phyloP scores from a whole-genome alignment of 257 asterid species.

The Prunella vulgaris region DNA sequence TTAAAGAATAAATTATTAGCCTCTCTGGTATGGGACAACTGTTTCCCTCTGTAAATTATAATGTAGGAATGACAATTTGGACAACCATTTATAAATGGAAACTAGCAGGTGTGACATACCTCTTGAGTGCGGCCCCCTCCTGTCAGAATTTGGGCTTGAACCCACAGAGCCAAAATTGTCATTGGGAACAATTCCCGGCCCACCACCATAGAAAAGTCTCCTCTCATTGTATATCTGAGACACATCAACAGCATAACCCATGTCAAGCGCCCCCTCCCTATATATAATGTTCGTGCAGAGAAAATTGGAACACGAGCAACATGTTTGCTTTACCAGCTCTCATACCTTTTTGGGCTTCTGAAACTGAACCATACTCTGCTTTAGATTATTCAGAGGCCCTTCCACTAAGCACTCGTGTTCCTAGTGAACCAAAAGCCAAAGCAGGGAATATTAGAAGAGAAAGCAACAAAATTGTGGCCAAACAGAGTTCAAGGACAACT shows the following conservation, averaged over 20 bases:
- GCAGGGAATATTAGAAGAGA: background rate
- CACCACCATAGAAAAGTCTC: slow-evolving; percentile 86
- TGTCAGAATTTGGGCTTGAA: slow-evolving; percentile 56
- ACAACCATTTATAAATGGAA: background rate
- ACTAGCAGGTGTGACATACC: slow-evolving; percentile 40
- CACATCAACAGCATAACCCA: slow-evolving; percentile 27
- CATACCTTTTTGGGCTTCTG: slow-evolving; percentile 93
- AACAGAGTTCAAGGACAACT: background rate
- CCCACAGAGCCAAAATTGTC: slow-evolving; percentile 67
- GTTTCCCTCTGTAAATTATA: background rate
- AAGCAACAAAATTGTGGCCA: background rate
- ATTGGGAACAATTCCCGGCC: slow-evolving; percentile 70
- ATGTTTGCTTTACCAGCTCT: background rate
- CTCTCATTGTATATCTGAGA: slow-evolving; percentile 83
- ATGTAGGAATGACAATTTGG: background rate
- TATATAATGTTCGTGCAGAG: background rate
- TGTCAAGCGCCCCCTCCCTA: slow-evolving; percentile 8
- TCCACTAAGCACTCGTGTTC: slow-evolving; percentile 98
- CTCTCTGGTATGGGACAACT: background rate
- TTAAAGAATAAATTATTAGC: slow-evolving; percentile 20
- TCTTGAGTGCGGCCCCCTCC: slow-evolving; percentile 81
- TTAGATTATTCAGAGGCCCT: slow-evolving; percentile 94
- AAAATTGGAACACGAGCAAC: background rate
- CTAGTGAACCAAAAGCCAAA: slow-evolving; percentile 32
- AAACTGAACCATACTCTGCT: slow-evolving; percentile 99